Evolutionary conservation across 139 green algal species (phyloP), one percentile per base, ranked within the genome.

Genomic region (Raphidocelis subcapitata): DNA sequence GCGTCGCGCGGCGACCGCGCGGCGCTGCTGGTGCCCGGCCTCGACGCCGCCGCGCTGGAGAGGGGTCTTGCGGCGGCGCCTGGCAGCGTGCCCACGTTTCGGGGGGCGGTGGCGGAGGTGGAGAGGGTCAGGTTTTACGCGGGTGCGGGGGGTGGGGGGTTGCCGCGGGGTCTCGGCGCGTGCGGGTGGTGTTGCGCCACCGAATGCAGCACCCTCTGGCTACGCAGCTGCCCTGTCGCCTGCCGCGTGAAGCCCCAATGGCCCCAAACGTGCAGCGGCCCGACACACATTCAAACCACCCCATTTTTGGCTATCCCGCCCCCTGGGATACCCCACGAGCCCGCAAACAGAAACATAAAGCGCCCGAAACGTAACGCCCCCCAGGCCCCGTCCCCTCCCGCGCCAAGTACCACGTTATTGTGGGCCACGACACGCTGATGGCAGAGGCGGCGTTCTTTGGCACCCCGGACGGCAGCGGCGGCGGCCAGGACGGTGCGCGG

Each of bases 11-110:
- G 94, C 1, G 94, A 99, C 79, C 71, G 95, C 0, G 84, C 91
- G 18, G 95, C 90, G 16, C 80, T 99, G 2, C 97, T 93, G 66
- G 87, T 98, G 10, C 92, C 94, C 0, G 83, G 96, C 72, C 87
- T 99, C 35, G 91, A 97, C 75, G 32, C 94, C 1, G 80, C 74
- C 23, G 47, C 84, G 0, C 46, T 99, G 14, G 95, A 99, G 79
- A 72, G 95, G 2, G 92, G 91, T 3, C 46, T 98, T 23, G 85
- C 87, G n/a, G 85, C 79, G 33, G 64, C 81, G 0, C 92, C 94
- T 3, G 84, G 86, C 16, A 85, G 79, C 3, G 81, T 97, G 59
- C 90, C 87, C 31, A 94, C 84, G 0, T 95, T 95, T 79, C 73
- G 62, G 8, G 80, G 57, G 0, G 94, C 92, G 0, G 70, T 98